phyloP scores from a whole-genome alignment of 441 rosid genomes.

The Biscutella auriculata region DNA sequence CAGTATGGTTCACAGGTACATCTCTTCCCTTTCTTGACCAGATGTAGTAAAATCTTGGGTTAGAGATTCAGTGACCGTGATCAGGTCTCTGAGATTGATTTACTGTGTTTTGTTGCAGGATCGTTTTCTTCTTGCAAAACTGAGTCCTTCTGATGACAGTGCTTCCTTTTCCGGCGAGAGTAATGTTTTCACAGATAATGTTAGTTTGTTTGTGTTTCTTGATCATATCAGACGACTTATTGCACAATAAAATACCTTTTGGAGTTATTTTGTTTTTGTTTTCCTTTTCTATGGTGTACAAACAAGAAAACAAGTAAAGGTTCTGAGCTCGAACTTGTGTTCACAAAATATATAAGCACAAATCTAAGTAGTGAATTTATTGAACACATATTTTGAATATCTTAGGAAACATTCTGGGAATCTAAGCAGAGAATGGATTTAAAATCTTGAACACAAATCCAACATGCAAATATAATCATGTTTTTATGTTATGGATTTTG shows the following conservation, averaged over 20 bases:
- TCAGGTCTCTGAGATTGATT: neutral
- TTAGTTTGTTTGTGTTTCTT: constrained; percentile 76
- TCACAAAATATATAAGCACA: too few species aligned
- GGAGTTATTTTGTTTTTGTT: neutral
- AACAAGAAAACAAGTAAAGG: neutral
- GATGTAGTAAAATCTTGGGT: neutral
- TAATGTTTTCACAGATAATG: constrained; percentile 71
- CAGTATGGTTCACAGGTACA: constrained; percentile 93
- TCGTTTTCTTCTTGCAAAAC: constrained; percentile 76
- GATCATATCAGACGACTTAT: constrained; percentile 81
- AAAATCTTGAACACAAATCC: too few species aligned
- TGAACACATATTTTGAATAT: too few species aligned
- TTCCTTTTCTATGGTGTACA: neutral
- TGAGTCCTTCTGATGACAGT: constrained; percentile 65
- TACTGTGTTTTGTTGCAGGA: constrained; percentile 37
- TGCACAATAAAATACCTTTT: constrained; percentile 31
- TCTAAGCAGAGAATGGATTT: too few species aligned
- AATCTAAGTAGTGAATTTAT: too few species aligned
- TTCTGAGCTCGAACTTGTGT: too few species aligned
- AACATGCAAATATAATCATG: too few species aligned
- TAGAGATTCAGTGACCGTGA: neutral
- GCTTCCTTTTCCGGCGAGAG: constrained; percentile 37
- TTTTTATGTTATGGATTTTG: too few species aligned
- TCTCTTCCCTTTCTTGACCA: neutral
- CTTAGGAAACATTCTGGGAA: too few species aligned